These are phyloP conservation scores for Hypomontagnella monticulosa DNA, from an alignment of 495 filamentous ascomycete genomes.

Conservation along the genomic window DNA sequence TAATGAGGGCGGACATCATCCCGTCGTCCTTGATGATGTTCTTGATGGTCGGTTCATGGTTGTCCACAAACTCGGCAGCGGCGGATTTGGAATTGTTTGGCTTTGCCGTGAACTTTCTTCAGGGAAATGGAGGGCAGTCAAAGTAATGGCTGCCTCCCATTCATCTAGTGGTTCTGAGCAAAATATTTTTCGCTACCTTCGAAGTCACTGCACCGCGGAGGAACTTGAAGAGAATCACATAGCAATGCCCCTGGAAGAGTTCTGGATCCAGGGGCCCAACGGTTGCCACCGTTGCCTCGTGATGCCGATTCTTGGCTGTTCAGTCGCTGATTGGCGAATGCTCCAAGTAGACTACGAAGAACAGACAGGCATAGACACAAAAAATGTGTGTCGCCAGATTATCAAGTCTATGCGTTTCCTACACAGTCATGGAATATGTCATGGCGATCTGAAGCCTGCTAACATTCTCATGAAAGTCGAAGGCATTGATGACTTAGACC, in stretches of 20 bases:
- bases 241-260: slow-evolving; percentile 41
- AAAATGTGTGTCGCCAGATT: slow-evolving; percentile 41
- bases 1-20: slow-evolving; percentile 52
- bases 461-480: slow-evolving; percentile 43
- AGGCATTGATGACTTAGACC: slow-evolving; percentile 33
- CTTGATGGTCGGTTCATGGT: slow-evolving; percentile 56
- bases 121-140: slow-evolving; percentile 42
- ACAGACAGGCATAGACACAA: not conserved
- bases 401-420: slow-evolving; percentile 31
- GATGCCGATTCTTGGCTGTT: slow-evolving; percentile 21
- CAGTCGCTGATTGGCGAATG: slow-evolving; percentile 6
- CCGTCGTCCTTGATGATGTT: slow-evolving; percentile 57
- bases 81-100: slow-evolving; percentile 65
- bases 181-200: slow-evolving; percentile 14
- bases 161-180: slow-evolving; percentile 19
- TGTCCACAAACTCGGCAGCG: slow-evolving; percentile 64
- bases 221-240: slow-evolving; percentile 27
- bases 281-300: slow-evolving; percentile 52
- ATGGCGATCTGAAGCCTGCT: slow-evolving; percentile 41
- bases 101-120: slow-evolving; percentile 58
- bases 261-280: slow-evolving; percentile 52
- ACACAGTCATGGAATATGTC: slow-evolving; percentile 37
- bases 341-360: not conserved
- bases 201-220: not conserved
- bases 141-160: slow-evolving; percentile 33